Base-by-base conservation (phyloP, 2,329 filamentous ascomycete species). In the Colletotrichum incanum region DNA sequence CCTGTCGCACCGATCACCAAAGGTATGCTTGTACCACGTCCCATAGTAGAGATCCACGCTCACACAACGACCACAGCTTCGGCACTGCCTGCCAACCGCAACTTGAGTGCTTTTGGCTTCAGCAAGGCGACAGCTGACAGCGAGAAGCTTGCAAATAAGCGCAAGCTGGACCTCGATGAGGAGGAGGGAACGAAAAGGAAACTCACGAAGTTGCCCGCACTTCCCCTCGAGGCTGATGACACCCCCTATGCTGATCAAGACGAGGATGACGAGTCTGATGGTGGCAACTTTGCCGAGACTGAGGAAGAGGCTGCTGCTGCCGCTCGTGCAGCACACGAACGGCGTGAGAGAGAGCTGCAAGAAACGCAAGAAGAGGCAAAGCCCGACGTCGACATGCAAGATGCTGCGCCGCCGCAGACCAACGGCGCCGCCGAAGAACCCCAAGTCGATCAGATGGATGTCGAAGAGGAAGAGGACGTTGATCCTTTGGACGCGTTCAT, bases 401-500 rank as follows among this genome's bases (percentile, higher is more conserved):
- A 71, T 28, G 61, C 26, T 23, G 75, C 73, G 54, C 68, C 72
- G 20, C 34, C 65, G 7, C 71, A 77, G 61, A 72, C 74, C 12
- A 79, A 81, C 55, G 76, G 76, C 11, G 65, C 67, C 18, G 74
- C 76, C 23, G 76, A 75, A 68, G 43, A 78, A 74, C 23, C 69
- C 11, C 70, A 76, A 55, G 76, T 72, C 62, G 86, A 88, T 43
- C 65, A 63, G 78, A 92, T 92, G 89, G 86, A 91, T 37, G 83
- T 90, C 71, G 90, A 91, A 75, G 83, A 80, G 66, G 81, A 82
- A 67, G 82, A 83, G 41, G 94, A 95, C 56, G 84, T 96, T 45
- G 96, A 99, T 80, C 94, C 96, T 9, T 86, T 99, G 47, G 96
- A 99, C 84, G 96, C 95, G n/a, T 99, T 97, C 84, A 99, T 99